Evolutionary conservation across 1,139 yeast genomes (phyloP).

Genomic region (Tardiomyces digboiensis): DNA sequence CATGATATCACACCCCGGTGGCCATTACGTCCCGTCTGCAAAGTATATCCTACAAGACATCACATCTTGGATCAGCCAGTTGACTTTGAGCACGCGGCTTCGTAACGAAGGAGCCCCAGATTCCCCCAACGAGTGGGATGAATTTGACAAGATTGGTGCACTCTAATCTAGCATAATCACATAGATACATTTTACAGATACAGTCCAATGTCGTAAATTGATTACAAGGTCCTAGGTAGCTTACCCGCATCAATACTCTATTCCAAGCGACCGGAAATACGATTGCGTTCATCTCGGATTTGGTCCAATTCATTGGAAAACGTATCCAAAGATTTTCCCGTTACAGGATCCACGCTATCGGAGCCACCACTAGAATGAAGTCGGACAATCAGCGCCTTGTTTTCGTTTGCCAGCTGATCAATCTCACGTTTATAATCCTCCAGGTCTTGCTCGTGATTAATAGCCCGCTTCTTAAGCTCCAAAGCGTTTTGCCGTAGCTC

Average conservation of each 20-base stretch:
- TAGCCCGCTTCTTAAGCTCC: constrained; percentile 26
- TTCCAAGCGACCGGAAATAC: constrained; percentile 10
- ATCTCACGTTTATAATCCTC: constrained; percentile 16
- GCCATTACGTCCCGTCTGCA: constrained; percentile 78
- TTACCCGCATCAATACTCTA: too few species aligned
- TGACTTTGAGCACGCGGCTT: constrained; percentile 6
- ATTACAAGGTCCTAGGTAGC: too few species aligned
- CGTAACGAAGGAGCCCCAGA: constrained; percentile 3
- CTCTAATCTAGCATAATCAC: not conserved
- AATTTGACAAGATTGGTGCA: constrained; percentile 34
- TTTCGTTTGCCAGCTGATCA: constrained; percentile 11
- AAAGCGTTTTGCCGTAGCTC: constrained; percentile 46
- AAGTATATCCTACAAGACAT: constrained; percentile 51
- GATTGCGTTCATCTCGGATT: constrained; percentile 15
- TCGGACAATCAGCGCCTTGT: constrained; percentile 2
- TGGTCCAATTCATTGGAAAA: constrained; percentile 17
- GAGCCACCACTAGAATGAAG: not conserved
- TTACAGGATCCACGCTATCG: constrained; percentile 11
- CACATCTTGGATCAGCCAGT: constrained; percentile 39
- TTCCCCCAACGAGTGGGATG: constrained; percentile 30
- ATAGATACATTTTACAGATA: not conserved
- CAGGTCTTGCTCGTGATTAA: constrained; percentile 15
- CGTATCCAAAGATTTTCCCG: constrained; percentile 17
- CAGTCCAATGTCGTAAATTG: not conserved
- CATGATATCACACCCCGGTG: constrained; percentile 67